phyloP scores from a whole-genome alignment of 106 monocot genomes.

The Apostasia ramifera region DNA sequence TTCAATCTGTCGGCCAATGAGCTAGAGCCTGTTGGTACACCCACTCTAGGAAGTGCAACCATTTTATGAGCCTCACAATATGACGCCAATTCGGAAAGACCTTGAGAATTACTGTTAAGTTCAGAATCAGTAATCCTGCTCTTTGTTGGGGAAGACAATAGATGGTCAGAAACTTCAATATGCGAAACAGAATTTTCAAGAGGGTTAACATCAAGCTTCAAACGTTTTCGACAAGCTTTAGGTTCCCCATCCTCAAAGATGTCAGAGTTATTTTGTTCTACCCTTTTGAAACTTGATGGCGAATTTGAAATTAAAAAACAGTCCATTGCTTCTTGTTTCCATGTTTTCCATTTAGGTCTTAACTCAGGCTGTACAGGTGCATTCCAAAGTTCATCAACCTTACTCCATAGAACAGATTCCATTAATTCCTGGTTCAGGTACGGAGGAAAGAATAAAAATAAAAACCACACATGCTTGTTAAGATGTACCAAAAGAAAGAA shows the following conservation, averaged over 20 bases:
- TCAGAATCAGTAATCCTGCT: constrained; percentile 9
- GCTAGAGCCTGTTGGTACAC: not conserved
- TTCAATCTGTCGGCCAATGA: constrained; percentile 4
- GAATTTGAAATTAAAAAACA: constrained; percentile 41
- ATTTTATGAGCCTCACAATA: constrained; percentile 14
- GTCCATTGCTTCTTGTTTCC: constrained; percentile 87
- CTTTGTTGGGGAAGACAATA: constrained; percentile 1
- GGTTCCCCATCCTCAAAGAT: constrained; percentile 16
- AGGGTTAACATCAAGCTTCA: constrained; percentile 55
- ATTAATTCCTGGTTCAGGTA: constrained; percentile 53
- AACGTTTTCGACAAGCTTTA: constrained; percentile 52
- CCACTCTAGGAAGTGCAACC: constrained; percentile 4
- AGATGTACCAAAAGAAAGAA: not conserved
- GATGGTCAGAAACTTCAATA: constrained; percentile 11
- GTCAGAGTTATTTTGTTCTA: constrained; percentile 23
- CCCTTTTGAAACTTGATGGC: constrained; percentile 9
- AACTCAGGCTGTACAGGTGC: constrained; percentile 64
- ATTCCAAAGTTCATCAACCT: constrained; percentile 64
- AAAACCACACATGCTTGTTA: too few species aligned
- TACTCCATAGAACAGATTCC: constrained; percentile 58
- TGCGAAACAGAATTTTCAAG: constrained; percentile 32
- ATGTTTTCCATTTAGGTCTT: constrained; percentile 74
- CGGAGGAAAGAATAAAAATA: not conserved
- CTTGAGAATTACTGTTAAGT: constrained; percentile 6
- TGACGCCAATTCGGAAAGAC: constrained; percentile 9